These are phyloP conservation scores for Calonectria montana DNA, from an alignment of 2,329 filamentous ascomycete species.

Conservation along the genomic window DNA sequence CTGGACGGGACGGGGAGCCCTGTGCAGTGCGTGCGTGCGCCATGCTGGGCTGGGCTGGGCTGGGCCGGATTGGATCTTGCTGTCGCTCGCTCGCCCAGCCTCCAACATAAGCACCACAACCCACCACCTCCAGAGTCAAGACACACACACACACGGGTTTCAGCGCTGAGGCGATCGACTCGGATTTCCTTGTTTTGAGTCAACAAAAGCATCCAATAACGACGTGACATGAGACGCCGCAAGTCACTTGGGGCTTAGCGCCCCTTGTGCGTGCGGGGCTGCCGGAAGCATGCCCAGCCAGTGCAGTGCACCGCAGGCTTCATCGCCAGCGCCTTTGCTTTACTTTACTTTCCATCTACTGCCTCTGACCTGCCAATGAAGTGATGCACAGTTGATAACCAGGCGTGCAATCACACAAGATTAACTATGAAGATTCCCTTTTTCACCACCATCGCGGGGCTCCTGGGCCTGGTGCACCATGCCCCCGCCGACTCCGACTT, in stretches of 20 bases:
- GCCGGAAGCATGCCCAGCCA: background rate
- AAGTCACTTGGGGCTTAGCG: background rate
- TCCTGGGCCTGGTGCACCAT: background rate
- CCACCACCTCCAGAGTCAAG: no score
- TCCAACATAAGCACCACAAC: no score
- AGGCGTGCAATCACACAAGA: background rate
- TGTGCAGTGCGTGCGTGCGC: background rate
- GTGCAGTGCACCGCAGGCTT: background rate
- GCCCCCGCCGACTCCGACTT: constrained; percentile 62
- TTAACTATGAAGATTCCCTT: background rate
- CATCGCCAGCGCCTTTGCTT: background rate
- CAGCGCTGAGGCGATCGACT: no score
- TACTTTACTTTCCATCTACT: background rate
- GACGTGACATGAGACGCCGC: background rate
- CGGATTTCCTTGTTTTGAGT: background rate
- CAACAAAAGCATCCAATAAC: background rate
- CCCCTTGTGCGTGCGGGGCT: background rate
- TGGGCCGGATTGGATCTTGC: no score
- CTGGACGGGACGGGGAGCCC: background rate
- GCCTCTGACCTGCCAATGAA: background rate
- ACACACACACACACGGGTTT: no score
- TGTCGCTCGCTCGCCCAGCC: no score
- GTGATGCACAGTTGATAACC: background rate
- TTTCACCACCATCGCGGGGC: background rate
- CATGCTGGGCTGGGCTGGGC: no score